These are phyloP conservation scores for Calonectria pteridis DNA, from an alignment of 2,329 filamentous ascomycete genomes.

Conservation along the genomic window DNA sequence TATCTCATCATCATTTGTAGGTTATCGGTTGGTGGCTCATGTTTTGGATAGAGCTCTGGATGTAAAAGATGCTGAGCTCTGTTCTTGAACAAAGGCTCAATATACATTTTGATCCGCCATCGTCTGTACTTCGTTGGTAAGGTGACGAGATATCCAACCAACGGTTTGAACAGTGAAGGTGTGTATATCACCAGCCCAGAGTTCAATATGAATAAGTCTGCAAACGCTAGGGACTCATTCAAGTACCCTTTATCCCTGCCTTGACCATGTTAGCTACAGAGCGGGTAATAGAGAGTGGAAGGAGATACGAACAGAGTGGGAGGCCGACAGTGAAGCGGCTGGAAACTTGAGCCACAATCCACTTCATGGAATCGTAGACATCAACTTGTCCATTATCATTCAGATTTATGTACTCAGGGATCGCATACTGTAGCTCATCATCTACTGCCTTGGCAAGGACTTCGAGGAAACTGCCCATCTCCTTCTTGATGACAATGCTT, in stretches of 20 bases:
- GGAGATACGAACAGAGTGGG: conserved; percentile 15
- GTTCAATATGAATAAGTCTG: conserved; percentile 23
- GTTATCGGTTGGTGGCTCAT: conserved; percentile 23
- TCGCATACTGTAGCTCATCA: conserved; percentile 21
- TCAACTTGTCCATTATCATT: conserved; percentile 6
- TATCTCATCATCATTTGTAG: conserved; percentile 38
- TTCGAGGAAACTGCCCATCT: conserved; percentile 25
- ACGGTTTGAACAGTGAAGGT: conserved; percentile 14
- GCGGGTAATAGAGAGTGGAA: not conserved
- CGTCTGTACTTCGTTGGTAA: conserved; percentile 26
- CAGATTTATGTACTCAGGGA: conserved; percentile 8
- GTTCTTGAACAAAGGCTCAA: conserved; percentile 18
- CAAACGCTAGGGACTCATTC: conserved; percentile 6
- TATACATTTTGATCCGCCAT: conserved; percentile 32
- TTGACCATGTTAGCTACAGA: not conserved
- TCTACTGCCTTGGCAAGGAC: conserved; percentile 10
- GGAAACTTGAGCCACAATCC: conserved; percentile 23
- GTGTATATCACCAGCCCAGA: conserved; percentile 20
- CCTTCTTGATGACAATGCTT: conserved; percentile 25
- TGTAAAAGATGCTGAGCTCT: not conserved
- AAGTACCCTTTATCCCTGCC: conserved; percentile 21
- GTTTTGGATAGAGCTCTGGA: conserved; percentile 4
- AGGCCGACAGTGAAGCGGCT: conserved; percentile 28
- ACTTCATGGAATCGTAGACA: conserved; percentile 28
- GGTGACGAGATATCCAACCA: conserved; percentile 21